Conservation (phyloP, 495 filamentous ascomycete genomes). For the Paragyromitra xinjiangensis region DNA sequence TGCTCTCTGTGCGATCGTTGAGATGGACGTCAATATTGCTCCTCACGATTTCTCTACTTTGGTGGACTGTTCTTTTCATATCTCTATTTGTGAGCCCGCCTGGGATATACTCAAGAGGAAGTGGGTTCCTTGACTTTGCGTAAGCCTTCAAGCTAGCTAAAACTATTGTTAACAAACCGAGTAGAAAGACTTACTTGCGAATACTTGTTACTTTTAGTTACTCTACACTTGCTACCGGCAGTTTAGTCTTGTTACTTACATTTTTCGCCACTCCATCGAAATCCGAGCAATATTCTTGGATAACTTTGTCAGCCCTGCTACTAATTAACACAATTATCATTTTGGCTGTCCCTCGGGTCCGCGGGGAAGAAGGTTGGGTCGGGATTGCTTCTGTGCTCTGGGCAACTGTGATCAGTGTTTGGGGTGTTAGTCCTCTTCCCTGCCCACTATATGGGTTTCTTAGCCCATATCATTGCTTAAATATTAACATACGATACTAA, state of each 20-base stretch:
- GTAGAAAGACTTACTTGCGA: background rate
- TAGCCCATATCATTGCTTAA: background rate
- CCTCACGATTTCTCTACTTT: slow-evolving; percentile 76
- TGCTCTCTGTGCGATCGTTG: slow-evolving; percentile 83
- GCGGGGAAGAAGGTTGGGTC: slow-evolving; percentile 87
- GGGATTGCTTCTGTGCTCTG: slow-evolving; percentile 85
- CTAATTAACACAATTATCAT: slow-evolving; percentile 82
- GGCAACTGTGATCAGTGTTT: slow-evolving; percentile 71
- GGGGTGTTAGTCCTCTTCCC: slow-evolving; percentile 65
- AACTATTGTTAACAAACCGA: background rate
- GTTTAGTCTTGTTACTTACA: slow-evolving; percentile 76
- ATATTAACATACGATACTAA: slow-evolving; percentile 1
- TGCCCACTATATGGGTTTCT: background rate
- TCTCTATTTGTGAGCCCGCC: slow-evolving; percentile 89
- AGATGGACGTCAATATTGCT: slow-evolving; percentile 78
- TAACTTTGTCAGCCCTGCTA: slow-evolving; percentile 74
- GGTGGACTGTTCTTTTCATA: slow-evolving; percentile 89
- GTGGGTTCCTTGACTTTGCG: slow-evolving; percentile 87
- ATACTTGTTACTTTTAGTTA: slow-evolving; percentile 59
- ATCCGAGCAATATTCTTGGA: slow-evolving; percentile 73
- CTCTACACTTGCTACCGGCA: slow-evolving; percentile 74
- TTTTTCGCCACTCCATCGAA: slow-evolving; percentile 88
- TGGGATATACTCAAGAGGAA: slow-evolving; percentile 81
- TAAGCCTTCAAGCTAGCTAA: slow-evolving; percentile 14
- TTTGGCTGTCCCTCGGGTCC: slow-evolving; percentile 72